Conservation (phyloP, 371 early-diverging fungal genomes). For the Dichotomocladium elegans region DNA sequence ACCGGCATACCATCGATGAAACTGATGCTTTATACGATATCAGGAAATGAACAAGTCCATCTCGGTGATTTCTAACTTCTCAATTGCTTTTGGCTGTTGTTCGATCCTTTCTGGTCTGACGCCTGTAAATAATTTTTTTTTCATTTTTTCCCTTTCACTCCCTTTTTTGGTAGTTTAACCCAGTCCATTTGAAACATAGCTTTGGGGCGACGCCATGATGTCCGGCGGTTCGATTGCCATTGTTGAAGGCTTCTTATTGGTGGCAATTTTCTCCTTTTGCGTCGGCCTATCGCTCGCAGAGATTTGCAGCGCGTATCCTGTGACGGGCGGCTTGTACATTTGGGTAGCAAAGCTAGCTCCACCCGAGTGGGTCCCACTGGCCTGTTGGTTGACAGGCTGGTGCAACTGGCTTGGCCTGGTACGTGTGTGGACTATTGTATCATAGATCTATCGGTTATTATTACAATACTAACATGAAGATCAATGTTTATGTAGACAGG, state of each 20-base stretch:
- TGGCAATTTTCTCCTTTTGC: conserved; percentile 57
- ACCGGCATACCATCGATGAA: neutral
- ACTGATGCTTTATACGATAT: neutral
- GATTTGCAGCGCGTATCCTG: conserved; percentile 70
- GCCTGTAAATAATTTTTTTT: conserved; percentile 26
- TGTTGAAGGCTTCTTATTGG: conserved; percentile 69
- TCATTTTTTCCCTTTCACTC: no score
- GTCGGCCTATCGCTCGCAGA: conserved; percentile 70
- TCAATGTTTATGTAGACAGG: no score
- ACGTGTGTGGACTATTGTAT: neutral
- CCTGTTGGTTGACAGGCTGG: conserved; percentile 55
- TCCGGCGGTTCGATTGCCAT: conserved; percentile 68
- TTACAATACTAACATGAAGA: conserved; percentile 2
- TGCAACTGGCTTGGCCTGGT: conserved; percentile 60
- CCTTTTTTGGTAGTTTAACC: no score
- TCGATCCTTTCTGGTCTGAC: conserved; percentile 60
- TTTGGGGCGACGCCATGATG: conserved; percentile 58
- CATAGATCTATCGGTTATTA: no score
- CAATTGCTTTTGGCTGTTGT: conserved; percentile 59
- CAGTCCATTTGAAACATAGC: conserved; percentile 8
- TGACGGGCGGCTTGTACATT: conserved; percentile 59
- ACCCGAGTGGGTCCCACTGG: conserved; percentile 51
- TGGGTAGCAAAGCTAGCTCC: conserved; percentile 59
- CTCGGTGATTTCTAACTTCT: conserved; percentile 32
- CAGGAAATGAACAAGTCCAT: conserved; percentile 71